Evolutionary conservation across 2,329 filamentous ascomycete genomes (phyloP).

Genomic region (Westerdykella sp.): DNA sequence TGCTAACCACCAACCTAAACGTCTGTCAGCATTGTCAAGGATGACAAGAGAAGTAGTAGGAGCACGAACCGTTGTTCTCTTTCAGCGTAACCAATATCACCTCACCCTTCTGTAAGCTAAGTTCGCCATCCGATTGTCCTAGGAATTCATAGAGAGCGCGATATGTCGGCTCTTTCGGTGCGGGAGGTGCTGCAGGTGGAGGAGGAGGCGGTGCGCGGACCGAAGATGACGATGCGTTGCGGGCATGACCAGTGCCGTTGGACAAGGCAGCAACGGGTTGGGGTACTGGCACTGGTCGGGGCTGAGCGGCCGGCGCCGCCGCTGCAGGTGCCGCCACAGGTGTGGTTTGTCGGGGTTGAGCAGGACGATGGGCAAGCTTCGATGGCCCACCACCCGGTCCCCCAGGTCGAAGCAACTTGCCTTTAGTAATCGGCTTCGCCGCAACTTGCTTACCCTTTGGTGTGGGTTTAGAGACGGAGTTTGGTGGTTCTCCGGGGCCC

Average conservation of each 20-base stretch:
- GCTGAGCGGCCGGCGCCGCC: conserved; percentile 28
- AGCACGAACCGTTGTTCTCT: conserved; percentile 77
- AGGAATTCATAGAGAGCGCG: conserved; percentile 91
- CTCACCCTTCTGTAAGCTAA: conserved; percentile 73
- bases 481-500: conserved; percentile 73
- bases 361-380: conserved; percentile 54
- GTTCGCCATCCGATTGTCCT: conserved; percentile 77
- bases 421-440: conserved; percentile 83
- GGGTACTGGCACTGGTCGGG: conserved; percentile 41
- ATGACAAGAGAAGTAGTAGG: background rate
- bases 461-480: conserved; percentile 74
- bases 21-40: conserved; percentile 13
- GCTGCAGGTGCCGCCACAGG: conserved; percentile 15
- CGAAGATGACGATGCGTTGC: conserved; percentile 38
- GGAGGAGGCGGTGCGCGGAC: conserved; percentile 58
- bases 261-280: conserved; percentile 51
- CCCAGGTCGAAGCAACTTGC: conserved; percentile 85
- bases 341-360: conserved; percentile 34
- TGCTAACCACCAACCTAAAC: conserved; percentile 87
- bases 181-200: conserved; percentile 54
- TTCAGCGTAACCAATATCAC: conserved; percentile 88
- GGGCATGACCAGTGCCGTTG: conserved; percentile 41
- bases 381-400: conserved; percentile 78
- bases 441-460: conserved; percentile 82
- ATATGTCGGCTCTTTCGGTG: conserved; percentile 66